Evolutionary conservation across 139 green algal genomes (phyloP).

Genomic region (Tetradesmus obliquus): DNA sequence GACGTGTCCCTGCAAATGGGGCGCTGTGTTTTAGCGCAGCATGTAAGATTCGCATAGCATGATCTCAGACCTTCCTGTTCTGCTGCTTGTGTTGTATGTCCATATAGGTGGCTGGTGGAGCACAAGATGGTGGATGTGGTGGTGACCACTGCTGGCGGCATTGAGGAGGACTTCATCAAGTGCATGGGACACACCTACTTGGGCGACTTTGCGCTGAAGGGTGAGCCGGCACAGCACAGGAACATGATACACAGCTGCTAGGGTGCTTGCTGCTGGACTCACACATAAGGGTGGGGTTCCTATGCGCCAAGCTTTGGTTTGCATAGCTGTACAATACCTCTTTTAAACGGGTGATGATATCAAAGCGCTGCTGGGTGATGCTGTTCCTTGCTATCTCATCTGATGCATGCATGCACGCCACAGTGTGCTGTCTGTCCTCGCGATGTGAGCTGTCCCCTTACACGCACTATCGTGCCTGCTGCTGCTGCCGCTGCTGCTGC

Average conservation of each 20-base stretch:
- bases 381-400: background rate
- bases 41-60: too few species aligned
- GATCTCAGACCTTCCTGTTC: background rate
- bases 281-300: background rate
- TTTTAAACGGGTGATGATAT: too few species aligned
- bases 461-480: background rate
- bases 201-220: constrained; percentile 92
- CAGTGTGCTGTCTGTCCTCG: background rate
- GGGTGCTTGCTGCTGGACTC: background rate
- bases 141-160: constrained; percentile 95
- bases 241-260: background rate
- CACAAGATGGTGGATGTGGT: constrained; percentile 95
- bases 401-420: background rate
- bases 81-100: background rate
- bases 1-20: too few species aligned
- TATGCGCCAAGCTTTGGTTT: too few species aligned
- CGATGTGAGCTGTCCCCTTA: too few species aligned
- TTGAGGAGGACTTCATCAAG: constrained; percentile 99
- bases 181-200: constrained; percentile 90
- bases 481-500: background rate
- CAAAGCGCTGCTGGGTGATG: too few species aligned
- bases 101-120: constrained; percentile 80
- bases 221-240: background rate
- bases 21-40: too few species aligned
- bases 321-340: too few species aligned